Percentiles rank a stretch among this genome's conserved stretches.
Evolutionary conservation across 1,139 yeast genomes (phyloP).

Genomic region (Candida freyschussii): DNA sequence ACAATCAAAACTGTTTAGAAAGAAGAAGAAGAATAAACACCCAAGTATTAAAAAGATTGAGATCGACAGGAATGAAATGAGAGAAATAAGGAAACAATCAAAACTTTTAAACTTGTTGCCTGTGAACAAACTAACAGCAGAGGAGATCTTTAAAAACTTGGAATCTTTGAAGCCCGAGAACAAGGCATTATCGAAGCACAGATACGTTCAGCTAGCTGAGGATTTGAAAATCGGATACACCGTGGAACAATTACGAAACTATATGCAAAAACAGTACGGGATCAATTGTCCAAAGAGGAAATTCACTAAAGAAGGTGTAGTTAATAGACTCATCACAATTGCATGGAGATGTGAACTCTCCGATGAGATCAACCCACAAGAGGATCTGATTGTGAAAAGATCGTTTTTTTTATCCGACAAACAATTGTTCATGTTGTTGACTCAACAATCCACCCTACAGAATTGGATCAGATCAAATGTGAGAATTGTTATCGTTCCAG

Average conservation of each 20-base stretch:
- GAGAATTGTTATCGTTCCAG: constrained; percentile 35
- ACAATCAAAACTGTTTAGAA: constrained; percentile 15
- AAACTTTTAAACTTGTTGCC: constrained; percentile 7
- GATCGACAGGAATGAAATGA: background rate
- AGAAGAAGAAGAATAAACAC: constrained; percentile 2
- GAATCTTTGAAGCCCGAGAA: constrained; percentile 27
- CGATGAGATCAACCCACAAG: constrained; percentile 31
- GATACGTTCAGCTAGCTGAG: constrained; percentile 26
- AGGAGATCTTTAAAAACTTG: constrained; percentile 28
- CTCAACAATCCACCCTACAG: constrained; percentile 32
- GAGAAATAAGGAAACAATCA: constrained; percentile 5
- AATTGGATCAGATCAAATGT: constrained; percentile 36
- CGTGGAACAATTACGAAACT: constrained; percentile 27
- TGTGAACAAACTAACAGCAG: constrained; percentile 19
- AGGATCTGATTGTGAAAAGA: constrained; percentile 35
- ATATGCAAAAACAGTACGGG: constrained; percentile 20
- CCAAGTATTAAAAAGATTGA: background rate
- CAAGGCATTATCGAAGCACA: constrained; percentile 24
- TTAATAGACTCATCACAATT: constrained; percentile 30
- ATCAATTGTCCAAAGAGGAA: constrained; percentile 7
- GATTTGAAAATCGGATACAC: constrained; percentile 28
- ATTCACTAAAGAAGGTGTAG: constrained; percentile 21
- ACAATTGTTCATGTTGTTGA: constrained; percentile 34
- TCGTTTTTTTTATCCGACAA: constrained; percentile 35
- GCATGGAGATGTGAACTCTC: constrained; percentile 39